Base-by-base conservation (phyloP, 2,329 filamentous ascomycete genomes). In the Hawksworthiomyces lignivorus region DNA sequence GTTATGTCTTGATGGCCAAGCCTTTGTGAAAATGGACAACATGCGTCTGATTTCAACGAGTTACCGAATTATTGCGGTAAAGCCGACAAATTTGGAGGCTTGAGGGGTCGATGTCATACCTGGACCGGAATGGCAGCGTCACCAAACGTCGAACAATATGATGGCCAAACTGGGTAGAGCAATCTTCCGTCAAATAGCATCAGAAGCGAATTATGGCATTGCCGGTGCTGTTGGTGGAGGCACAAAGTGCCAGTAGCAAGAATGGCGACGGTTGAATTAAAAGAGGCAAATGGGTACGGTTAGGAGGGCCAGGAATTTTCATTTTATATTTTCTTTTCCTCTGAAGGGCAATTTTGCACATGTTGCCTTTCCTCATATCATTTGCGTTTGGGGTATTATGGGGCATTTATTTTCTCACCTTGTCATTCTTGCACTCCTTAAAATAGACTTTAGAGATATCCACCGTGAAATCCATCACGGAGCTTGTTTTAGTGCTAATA, bases 11-110 rank as follows among this genome's bases (percentile, higher is more conserved):
- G 71, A 75, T 42, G 71, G 71, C 1, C 60, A 72, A 55, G 71
- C 71, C 0, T 75, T 75, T 46, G 67, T 74, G 44, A 65, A 73
- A 57, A 74, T 75, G 70, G 71, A 75, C 48, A 63, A 61, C 15
- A 69, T 70, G 69, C 64, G 70, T 10, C 56, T 75, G 14, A 65
- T 67, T 18, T 68, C 67, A 3, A 75, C 71, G 7, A 73, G 68
- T 39, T 73, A 73, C 43, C 66, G 70, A 35, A 64, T 74, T 42
- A 66, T 75, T 45, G 70, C 70, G 1, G 62, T 66, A 53, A 74
- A 72, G 53, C 67, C 58, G 10, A 29, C 21, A 11, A 46, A 38
- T 43, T 43, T n/a, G n/a, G 21, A 9, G 7, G 10, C 20, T n/a
- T n/a, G n/a, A n/a, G n/a, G n/a, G n/a, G n/a, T n/a, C n/a, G n/a